phyloP scores from a whole-genome alignment of 73 alveolate species.

The Tetrahymena malaccensis region DNA sequence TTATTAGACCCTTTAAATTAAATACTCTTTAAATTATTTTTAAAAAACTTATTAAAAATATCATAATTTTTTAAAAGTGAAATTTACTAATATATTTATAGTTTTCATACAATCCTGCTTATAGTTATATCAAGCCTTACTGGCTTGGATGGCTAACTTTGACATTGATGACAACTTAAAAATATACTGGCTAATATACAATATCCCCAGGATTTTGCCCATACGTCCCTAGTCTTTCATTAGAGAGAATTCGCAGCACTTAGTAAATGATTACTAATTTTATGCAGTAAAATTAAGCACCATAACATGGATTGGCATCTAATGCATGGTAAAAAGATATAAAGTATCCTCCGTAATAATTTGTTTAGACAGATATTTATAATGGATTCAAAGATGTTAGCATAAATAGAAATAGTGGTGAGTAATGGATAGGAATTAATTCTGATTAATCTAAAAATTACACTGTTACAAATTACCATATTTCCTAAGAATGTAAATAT shows the following conservation, averaged over 20 bases:
- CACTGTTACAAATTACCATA: neutral
- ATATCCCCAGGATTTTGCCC: conserved; percentile 40
- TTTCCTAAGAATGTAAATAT: neutral
- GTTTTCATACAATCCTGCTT: conserved; percentile 36
- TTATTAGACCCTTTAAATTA: too few species aligned
- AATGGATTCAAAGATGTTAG: conserved; percentile 1
- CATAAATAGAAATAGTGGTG: conserved; percentile 16
- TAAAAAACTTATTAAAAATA: too few species aligned
- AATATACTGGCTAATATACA: conserved; percentile 3
- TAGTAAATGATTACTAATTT: neutral
- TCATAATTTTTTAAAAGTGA: too few species aligned
- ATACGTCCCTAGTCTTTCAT: conserved; percentile 8
- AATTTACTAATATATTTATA: neutral
- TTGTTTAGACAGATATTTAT: neutral
- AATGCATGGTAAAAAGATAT: conserved; percentile 11
- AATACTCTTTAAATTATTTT: too few species aligned
- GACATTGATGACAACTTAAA: conserved; percentile 26
- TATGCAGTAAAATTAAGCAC: neutral
- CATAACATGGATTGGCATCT: neutral
- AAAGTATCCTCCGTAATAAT: neutral
- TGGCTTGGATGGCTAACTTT: conserved; percentile 31
- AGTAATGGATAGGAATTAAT: conserved; percentile 8
- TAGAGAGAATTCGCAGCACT: conserved; percentile 6
- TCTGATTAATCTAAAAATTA: neutral
- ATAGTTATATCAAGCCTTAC: conserved; percentile 29